Percentiles rank a stretch among this genome's conserved stretches.
These are phyloP conservation scores for Thalassiosira delicatula DNA, from an alignment of 352 stramenopile genomes.

Conservation along the genomic window DNA sequence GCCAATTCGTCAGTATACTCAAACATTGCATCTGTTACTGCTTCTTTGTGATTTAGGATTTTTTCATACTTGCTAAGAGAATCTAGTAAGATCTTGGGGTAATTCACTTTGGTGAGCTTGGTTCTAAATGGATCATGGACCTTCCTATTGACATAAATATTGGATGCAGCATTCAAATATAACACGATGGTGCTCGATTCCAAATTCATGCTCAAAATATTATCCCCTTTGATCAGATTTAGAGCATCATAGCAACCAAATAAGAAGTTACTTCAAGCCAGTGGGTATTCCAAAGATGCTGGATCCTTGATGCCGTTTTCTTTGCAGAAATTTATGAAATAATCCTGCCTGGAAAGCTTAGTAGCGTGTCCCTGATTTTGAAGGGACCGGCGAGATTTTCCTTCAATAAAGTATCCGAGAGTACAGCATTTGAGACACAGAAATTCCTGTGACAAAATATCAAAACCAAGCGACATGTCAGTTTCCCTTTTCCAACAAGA, in stretches of 20 bases:
- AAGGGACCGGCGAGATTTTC: conserved; percentile 28
- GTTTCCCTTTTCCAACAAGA: conserved; percentile 33
- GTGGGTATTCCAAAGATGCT: not conserved
- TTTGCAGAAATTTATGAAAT: conserved; percentile 34
- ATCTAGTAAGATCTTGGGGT: not conserved
- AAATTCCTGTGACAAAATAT: conserved; percentile 33
- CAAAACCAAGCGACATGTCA: conserved; percentile 24
- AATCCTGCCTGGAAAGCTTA: conserved; percentile 28
- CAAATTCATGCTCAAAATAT: conserved; percentile 13
- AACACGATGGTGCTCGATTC: conserved; percentile 8
- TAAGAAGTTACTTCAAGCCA: conserved; percentile 38
- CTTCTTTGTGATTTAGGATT: not conserved
- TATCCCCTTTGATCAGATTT: conserved; percentile 32
- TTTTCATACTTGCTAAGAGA: conserved; percentile 24
- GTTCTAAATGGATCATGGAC: not conserved
- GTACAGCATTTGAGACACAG: conserved; percentile 37
- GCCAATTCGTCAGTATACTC: conserved; percentile 11
- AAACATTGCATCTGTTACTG: conserved; percentile 32
- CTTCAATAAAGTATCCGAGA: conserved; percentile 42
- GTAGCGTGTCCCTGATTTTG: conserved; percentile 27
- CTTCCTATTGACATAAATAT: not conserved
- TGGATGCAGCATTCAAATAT: conserved; percentile 9
- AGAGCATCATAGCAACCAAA: conserved; percentile 40
- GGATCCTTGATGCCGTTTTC: not conserved
- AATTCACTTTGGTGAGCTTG: not conserved